These are phyloP conservation scores for Gossypioides kirkii DNA, from an alignment of 345 rosid genomes.

Conservation along the genomic window DNA sequence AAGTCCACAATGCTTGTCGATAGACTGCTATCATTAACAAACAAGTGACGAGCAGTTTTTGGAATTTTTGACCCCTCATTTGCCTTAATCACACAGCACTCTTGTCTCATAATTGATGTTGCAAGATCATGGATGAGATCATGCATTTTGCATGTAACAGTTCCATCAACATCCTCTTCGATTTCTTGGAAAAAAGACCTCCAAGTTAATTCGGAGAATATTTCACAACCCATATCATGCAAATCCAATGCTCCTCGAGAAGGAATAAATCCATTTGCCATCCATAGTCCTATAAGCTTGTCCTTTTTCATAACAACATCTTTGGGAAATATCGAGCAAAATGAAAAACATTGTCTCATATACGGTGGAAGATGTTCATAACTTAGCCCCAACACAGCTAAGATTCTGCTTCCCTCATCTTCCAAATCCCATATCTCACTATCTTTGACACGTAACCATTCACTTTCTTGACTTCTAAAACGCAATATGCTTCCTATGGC, in stretches of 20 bases:
- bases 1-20: not conserved
- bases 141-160: slow-evolving; percentile 8
- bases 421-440: not conserved
- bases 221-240: too few species aligned
- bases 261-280: too few species aligned
- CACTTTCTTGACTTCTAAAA: not conserved
- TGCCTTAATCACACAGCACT: not conserved
- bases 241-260: too few species aligned
- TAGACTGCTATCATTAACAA: not conserved
- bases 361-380: too few species aligned
- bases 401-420: not conserved
- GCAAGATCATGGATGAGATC: slow-evolving; percentile 25
- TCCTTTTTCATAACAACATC: too few species aligned
- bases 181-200: too few species aligned
- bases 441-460: slow-evolving; percentile 13
- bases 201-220: too few species aligned
- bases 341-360: too few species aligned
- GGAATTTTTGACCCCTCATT: not conserved
- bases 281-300: too few species aligned
- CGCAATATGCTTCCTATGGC: not conserved
- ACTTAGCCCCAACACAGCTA: too few species aligned
- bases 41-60: not conserved
- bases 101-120: not conserved
- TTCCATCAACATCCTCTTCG: too few species aligned
- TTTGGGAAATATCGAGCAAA: too few species aligned